phyloP scores from a whole-genome alignment of 495 filamentous ascomycete species.

The Pyronema omphalodes region DNA sequence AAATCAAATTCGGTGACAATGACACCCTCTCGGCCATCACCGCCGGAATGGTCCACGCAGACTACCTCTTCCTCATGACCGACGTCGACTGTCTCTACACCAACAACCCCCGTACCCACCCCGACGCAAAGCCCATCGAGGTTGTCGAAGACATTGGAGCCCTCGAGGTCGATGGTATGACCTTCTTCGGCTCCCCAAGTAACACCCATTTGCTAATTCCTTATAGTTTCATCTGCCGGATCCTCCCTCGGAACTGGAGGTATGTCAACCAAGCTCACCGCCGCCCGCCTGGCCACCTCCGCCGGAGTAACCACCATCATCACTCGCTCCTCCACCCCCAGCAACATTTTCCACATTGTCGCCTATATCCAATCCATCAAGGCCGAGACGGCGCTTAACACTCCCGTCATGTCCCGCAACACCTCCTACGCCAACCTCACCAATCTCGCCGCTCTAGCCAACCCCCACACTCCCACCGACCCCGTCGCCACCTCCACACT shows the following conservation, averaged over 20 bases:
- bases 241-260: conserved; percentile 86
- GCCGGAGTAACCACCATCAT: conserved; percentile 93
- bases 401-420: conserved; percentile 6
- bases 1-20: conserved; percentile 99
- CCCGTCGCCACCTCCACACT: conserved; percentile 25
- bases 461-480: conserved; percentile 19
- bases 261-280: conserved; percentile 95
- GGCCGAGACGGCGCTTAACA: conserved; percentile 8
- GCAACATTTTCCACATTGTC: conserved; percentile 81
- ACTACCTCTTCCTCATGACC: conserved; percentile 96
- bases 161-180: conserved; percentile 63
- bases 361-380: conserved; percentile 50
- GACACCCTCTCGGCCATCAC: conserved; percentile 94
- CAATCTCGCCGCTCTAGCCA: conserved; percentile 12
- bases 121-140: conserved; percentile 75
- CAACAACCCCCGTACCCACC: conserved; percentile 71
- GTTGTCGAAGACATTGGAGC: conserved; percentile 75
- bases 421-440: not conserved
- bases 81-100: conserved; percentile 96
- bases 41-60: conserved; percentile 89
- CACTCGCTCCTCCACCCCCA: conserved; percentile 72
- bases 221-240: conserved; percentile 64
- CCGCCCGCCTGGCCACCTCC: conserved; percentile 79
- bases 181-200: not conserved
- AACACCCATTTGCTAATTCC: not conserved